Base-by-base conservation (phyloP, 2,329 filamentous ascomycete genomes). In the Leptographium flavum region DNA sequence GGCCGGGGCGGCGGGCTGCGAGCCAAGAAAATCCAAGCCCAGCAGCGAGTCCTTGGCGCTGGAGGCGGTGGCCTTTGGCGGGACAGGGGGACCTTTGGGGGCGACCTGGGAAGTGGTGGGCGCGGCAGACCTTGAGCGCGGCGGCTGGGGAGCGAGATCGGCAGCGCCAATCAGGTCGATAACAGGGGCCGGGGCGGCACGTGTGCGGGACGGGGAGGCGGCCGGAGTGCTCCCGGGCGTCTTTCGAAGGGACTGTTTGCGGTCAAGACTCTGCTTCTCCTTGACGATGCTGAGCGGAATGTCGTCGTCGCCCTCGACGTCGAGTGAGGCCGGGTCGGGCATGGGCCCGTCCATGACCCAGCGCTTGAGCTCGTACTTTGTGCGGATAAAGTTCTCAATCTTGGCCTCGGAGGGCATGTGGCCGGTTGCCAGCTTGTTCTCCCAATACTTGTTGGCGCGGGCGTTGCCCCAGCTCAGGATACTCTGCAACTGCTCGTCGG, bases 311-410 rank as follows among this genome's bases (percentile, higher is more conserved):
- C 79, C 87, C 15, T 87, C 84, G 14, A 69, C 78, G 59, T 93
- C 87, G 43, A 98, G 66, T 2, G 83, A 85, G 3, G 85, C 74
- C n/a, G 93, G 92, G 60, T 96, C 87, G 5, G 93, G 93, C 59
- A 93, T 90, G 5, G 79, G 80, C 2, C 92, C 92, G 49, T 98
- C 92, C 88, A 96, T 96, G n/a, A 87, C 83, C 92, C 92, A 98
- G 67, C 93, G 76, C 75, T 94, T 96, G 45, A 92, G 83, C 63
- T 98, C 92, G 64, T 98, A 98, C 65, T 98, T 98, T 46, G 93
- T 98, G 54, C 92, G 81, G 57, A 98, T 96, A 59, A 98, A 98
- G 70, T 96, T 98, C 73, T 98, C 92, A 56, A 98, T 96, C 73
- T 98, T 98, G 54, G 84, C 76, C 68, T 98, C 93, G 21, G 90